Percentiles rank a stretch among this genome's conserved stretches.
Evolutionary conservation across 1,139 yeast genomes (phyloP).

Genomic region (Spathaspora sp.): DNA sequence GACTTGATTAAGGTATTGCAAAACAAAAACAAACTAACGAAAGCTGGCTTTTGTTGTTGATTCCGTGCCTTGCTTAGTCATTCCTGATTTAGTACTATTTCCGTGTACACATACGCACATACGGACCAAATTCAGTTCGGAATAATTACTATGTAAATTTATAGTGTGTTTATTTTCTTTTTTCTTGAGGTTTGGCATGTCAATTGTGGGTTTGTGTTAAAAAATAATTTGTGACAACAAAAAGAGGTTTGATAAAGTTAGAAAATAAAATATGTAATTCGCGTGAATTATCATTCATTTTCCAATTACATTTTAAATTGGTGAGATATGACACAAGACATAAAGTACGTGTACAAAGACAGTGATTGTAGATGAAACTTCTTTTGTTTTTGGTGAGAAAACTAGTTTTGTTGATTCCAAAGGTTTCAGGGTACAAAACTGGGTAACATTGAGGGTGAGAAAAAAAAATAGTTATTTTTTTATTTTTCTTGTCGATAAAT

Average conservation of each 20-base stretch:
- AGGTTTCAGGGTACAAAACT: neutral
- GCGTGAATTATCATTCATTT: neutral
- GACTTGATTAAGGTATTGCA: no score
- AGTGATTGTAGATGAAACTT: no score
- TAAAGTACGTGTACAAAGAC: no score
- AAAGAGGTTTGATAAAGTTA: neutral
- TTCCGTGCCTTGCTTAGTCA: neutral
- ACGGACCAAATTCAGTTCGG: neutral
- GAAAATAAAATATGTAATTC: neutral
- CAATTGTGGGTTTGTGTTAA: neutral
- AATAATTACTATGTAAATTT: neutral
- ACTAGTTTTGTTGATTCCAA: neutral
- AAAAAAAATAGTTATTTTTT: neutral
- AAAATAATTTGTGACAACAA: neutral
- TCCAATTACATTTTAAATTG: neutral
- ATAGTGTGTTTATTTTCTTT: neutral
- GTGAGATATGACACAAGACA: neutral
- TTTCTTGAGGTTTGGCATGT: neutral
- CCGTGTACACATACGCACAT: neutral
- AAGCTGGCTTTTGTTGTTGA: no score
- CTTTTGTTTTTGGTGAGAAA: neutral
- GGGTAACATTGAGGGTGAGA: neutral
- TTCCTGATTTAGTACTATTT: neutral
- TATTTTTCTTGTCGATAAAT: neutral
- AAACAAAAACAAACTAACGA: no score